Percentiles rank a stretch among this genome's conserved stretches.
These are phyloP conservation scores for Ceratobasidium sp. DNA, from an alignment of 1,284 basidiomycete genomes.

Conservation along the genomic window DNA sequence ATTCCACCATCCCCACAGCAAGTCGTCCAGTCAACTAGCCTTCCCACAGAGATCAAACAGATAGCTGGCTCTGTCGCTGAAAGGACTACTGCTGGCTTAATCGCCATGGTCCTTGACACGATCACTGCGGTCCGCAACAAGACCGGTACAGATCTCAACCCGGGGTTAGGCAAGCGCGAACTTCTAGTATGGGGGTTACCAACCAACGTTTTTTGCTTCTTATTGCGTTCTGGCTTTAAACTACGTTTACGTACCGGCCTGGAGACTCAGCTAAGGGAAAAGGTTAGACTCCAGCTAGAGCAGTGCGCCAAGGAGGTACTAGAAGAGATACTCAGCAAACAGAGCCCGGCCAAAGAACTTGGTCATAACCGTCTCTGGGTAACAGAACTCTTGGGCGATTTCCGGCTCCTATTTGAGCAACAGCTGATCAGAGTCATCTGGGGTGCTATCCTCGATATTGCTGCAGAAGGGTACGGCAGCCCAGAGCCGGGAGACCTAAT, in stretches of 20 bases:
- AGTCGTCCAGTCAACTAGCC: not conserved
- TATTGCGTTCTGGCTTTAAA: not conserved
- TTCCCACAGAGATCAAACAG: not conserved
- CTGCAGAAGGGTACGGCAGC: constrained; percentile 1
- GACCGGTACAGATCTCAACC: not conserved
- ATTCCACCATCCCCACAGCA: not conserved
- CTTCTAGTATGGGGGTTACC: constrained; percentile 12
- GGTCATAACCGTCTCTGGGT: constrained; percentile 13
- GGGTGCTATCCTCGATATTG: not conserved
- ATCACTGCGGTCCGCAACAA: not conserved
- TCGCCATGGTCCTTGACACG: not conserved
- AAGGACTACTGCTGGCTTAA: not conserved
- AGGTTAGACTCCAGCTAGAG: not conserved
- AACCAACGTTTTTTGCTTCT: not conserved
- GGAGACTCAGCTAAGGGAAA: not conserved
- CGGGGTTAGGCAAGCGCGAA: constrained; percentile 17
- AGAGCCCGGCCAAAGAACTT: not conserved
- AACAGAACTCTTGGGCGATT: not conserved
- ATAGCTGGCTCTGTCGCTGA: not conserved
- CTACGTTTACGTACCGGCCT: constrained; percentile 8
- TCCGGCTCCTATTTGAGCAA: not conserved
- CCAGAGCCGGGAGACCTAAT: not conserved
- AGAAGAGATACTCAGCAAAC: not conserved
- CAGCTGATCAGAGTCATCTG: constrained; percentile 4
- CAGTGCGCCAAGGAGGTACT: not conserved